Evolutionary conservation across 257 asterid species (phyloP), one percentile per base, ranked within the genome.

Genomic region (Przewalskia tangutica): DNA sequence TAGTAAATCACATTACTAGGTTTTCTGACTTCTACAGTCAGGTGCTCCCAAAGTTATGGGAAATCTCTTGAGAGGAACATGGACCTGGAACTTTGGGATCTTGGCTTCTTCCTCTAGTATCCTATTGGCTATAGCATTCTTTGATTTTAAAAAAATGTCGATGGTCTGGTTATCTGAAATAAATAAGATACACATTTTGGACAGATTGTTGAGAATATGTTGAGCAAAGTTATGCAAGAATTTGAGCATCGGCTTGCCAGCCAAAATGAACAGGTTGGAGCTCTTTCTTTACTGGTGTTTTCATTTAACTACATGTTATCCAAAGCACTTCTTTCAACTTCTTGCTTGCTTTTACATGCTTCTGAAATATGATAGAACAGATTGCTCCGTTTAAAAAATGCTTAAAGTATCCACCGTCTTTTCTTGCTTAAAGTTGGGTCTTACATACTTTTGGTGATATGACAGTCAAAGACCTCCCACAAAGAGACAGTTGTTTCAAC

Each of bases 171-270:
- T 73, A 73, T 77, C 68, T 85, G 83, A 81, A 79, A 67, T 75
- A 63, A 81, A 40, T 34, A 82, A 53, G 34, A 9, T 65, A 50
- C 77, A 82, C 83, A 60, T 36, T 82, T 66, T 83, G 81, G 77
- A 77, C 94, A 95, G 98, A 83, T 93, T 85, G 93, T 95, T 85
- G 98, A 93, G 86, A 86, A 73, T 89, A 87, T 93, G 87, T 84
- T 95, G 68, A 88, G 88, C 59, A 89, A 89, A 88, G 92, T 93
- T 42, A 89, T 92, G 93, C 93, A 91, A 82, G 97, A 93, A 88
- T 89, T 89, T 83, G 95, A 93, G 81, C 86, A 64, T n/a, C 85
- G 89, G 77, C 64, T 92, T 32, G 89, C 87, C 54, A 77, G 84
- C 70, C 91, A 86, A 75, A 88, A 81, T 79, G 92, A 81, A 62